Base-by-base conservation (phyloP, 1,139 yeast genomes). In the Eremothecium sinecaudum region DNA sequence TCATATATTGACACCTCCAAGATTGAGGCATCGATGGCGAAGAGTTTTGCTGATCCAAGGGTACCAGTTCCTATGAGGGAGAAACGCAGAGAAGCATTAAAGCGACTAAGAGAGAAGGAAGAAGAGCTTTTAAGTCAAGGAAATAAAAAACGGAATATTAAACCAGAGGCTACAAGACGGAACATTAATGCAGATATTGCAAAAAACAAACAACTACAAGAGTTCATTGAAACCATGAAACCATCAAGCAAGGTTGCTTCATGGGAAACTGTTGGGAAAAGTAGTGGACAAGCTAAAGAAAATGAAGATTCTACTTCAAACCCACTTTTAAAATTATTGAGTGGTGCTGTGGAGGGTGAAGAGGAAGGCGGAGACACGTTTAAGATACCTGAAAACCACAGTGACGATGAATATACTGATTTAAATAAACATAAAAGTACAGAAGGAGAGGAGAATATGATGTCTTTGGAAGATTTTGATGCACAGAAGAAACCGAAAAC, bases 1-100 rank as follows among this genome's bases (percentile, higher is more conserved):
- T 72, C 94, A 1, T 90, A 77, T 52, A 75, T 90, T 37, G 93
- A 84, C 48, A 86, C 96, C 0, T 69, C 94, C 2, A 73, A 72
- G 46, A 70, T 90, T 20, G 76, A 73, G 30, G 98, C 90, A 5
- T 75, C 75, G 32, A 51, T 79, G 36, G 98, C 98, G 1, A 83
- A 82, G 61, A 72, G 90, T 28, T 79, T 82, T 56, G 78, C 83
- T 9, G 94, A 83, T 55, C 86, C 90, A 4, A 63, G 64, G 5
- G 87, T 81, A 6, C 93, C 93, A n/a, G 59, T 72, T 40, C 74
- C 92, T 0, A 70, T 75, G 65, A 76, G 68, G 44, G 82, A 79
- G 40, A 73, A 72, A 61, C 67, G 69, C 46, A 66, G 73, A 52
- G 67, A 69, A 45, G 74, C 75, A 11, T 68, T 67, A 31, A 70